Conservation (phyloP, 257 asterid species). For the Verbascum thapsus region DNA sequence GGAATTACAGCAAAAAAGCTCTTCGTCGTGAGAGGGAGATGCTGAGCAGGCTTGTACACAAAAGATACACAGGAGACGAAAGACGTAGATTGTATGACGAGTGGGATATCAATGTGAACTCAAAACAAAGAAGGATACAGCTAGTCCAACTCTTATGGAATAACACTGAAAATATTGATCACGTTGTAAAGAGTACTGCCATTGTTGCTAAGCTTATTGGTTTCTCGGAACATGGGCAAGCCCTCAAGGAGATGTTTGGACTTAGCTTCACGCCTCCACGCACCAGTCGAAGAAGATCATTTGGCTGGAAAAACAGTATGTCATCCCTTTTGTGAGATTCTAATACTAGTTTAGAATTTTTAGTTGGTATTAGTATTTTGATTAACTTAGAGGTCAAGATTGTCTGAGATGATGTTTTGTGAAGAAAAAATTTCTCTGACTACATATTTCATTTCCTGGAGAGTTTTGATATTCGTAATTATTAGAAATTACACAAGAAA, state of each 20-base stretch:
- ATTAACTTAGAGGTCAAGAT: conserved; percentile 10
- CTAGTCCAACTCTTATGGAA: conserved; percentile 58
- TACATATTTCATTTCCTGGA: no score
- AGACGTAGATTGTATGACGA: conserved; percentile 43
- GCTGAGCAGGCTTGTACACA: conserved; percentile 55
- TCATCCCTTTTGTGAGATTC: conserved; percentile 36
- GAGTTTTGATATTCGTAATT: no score
- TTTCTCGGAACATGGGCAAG: conserved; percentile 50
- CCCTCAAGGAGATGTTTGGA: conserved; percentile 66
- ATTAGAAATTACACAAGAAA: no score
- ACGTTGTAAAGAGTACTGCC: conserved; percentile 52
- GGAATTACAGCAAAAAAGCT: conserved; percentile 60
- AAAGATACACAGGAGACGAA: conserved; percentile 49
- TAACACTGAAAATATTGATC: conserved; percentile 43
- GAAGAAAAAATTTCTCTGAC: not conserved
- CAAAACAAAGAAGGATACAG: conserved; percentile 55
- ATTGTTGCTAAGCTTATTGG: conserved; percentile 67
- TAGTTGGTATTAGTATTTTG: not conserved
- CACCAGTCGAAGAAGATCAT: conserved; percentile 46
- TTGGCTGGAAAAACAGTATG: conserved; percentile 57
- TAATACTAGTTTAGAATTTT: conserved; percentile 11
- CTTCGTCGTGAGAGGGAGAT: conserved; percentile 62
- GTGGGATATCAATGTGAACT: conserved; percentile 57
- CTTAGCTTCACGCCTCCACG: conserved; percentile 58
- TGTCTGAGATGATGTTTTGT: conserved; percentile 19